Conservation (phyloP, 2,329 filamentous ascomycete species). For the Diplodia seriata region DNA sequence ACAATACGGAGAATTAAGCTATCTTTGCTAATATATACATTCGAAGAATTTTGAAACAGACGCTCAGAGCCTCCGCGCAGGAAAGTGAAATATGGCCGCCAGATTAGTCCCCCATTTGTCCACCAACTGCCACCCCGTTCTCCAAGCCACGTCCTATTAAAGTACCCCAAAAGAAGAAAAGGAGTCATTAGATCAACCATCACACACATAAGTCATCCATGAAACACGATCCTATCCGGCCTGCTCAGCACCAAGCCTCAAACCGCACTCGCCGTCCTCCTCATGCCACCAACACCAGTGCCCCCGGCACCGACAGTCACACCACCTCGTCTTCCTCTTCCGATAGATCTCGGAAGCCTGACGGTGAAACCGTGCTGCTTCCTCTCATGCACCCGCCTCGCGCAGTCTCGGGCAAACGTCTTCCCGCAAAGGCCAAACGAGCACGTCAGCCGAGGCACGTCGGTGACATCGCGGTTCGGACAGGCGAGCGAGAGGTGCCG, state of each 20-base stretch:
- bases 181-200: neutral
- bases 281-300: neutral
- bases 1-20: neutral
- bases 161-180: neutral
- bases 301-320: too few species aligned
- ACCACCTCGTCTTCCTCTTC: neutral
- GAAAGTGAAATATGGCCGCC: neutral
- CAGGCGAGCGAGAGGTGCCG: neutral
- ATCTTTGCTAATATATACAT: neutral
- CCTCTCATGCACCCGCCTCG: constrained; percentile 6
- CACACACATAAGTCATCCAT: neutral
- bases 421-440: neutral
- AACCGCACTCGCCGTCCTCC: neutral
- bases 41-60: neutral
- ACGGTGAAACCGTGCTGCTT: neutral
- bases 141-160: neutral
- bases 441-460: neutral
- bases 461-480: neutral
- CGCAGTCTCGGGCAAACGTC: constrained; percentile 6
- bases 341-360: neutral
- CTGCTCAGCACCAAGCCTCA: neutral
- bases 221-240: neutral
- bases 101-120: neutral
- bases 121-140: neutral
- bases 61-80: neutral